Conservation (phyloP, 2,329 filamentous ascomycete species). For the Xylaria sp. region DNA sequence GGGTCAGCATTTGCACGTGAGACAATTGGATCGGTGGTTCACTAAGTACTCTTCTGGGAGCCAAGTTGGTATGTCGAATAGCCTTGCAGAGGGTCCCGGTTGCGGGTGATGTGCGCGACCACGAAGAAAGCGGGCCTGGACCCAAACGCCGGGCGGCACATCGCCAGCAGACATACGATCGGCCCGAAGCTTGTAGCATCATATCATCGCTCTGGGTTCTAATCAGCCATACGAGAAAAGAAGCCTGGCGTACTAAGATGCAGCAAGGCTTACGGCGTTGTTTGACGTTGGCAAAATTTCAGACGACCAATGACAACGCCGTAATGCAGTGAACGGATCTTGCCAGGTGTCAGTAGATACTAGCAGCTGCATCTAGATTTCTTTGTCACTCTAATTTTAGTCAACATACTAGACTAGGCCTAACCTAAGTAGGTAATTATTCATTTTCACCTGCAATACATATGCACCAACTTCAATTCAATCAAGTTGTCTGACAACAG, state of each 20-base stretch:
- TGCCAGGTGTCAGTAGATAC: not conserved
- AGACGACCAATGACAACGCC: not conserved
- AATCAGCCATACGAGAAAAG: not conserved
- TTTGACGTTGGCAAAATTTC: constrained; percentile 30
- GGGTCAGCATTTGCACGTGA: constrained; percentile 30
- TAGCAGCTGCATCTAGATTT: not conserved
- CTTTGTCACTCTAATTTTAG: no score
- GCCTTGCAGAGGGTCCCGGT: constrained; percentile 27
- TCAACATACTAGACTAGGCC: no score
- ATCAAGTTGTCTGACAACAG: no score
- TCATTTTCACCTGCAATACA: no score
- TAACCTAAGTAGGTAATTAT: not conserved
- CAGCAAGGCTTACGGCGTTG: constrained; percentile 9
- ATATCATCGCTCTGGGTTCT: constrained; percentile 1
- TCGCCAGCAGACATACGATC: constrained; percentile 50
- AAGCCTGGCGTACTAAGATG: not conserved
- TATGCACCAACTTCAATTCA: no score
- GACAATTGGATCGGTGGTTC: constrained; percentile 14
- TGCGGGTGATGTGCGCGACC: constrained; percentile 27
- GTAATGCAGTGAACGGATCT: not conserved
- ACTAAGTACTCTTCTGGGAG: constrained; percentile 43
- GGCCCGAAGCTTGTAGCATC: constrained; percentile 48
- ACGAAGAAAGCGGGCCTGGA: constrained; percentile 27
- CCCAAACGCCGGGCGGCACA: constrained; percentile 42
- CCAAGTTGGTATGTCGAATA: constrained; percentile 18